Base-by-base conservation (phyloP, 192 early-diverging fungal species). In the Coemansia sp. region DNA sequence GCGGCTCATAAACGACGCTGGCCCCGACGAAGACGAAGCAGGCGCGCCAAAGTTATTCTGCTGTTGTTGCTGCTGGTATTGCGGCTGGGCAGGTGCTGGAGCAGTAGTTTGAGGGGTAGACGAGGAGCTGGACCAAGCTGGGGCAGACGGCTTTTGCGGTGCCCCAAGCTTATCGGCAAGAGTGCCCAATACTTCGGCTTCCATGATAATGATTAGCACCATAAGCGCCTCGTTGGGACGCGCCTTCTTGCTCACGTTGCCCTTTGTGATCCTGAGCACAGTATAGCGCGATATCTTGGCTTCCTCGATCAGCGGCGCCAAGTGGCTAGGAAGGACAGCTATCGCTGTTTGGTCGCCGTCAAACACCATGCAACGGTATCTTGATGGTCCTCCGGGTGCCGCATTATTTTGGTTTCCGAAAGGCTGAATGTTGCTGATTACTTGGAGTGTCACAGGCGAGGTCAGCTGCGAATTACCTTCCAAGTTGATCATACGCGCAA, bases 301-400 rank as follows among this genome's bases (percentile, higher is more conserved):
- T 39, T 70, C 64, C 10, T 72, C 69, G 1, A 81, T 62, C 53
- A 76, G 52, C 12, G 76, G 39, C 21, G 67, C 60, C 57, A 85
- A 41, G 39, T 73, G 73, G 36, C 45, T 67, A 4, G 78, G 69
- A 34, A 85, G 69, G n/a, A 85, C 68, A 5, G 63, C 72, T 8
- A 81, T 61, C 2, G 75, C 73, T 3, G 67, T 70, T 35, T 69
- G 63, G 49, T 71, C 72, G 41, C 84, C 74, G 26, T 85, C 84
- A 21, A 74, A 80, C 9, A 82, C 57, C 64, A 83, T 72, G 56
- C 77, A 76, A n/a, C 84, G 73, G 65, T 77, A 78, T 8, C 83
- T 72, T 34, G 48, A 11, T 2, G 41, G 55, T 18, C 55, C 38
- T n/a, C 49, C n/a, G n/a, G 57, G 51, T 14, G 51, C 49, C 23